Conservation (phyloP, 805 yeast genomes). For the Cyberlindnera petersonii region DNA sequence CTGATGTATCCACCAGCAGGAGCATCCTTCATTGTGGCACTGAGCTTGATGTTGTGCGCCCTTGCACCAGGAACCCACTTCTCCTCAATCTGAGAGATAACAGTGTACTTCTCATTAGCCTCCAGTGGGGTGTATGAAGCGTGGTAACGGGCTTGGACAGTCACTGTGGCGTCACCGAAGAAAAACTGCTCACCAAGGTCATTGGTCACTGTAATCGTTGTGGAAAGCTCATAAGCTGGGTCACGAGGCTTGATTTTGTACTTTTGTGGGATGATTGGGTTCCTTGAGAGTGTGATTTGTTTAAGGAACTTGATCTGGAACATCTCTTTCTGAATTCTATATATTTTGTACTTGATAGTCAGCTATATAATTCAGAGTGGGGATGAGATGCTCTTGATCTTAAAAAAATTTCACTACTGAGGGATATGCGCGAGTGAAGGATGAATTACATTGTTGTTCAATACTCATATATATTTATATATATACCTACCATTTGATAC, state of each 20-base stretch:
- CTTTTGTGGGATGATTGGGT: conserved; percentile 3
- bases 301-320: conserved; percentile 35
- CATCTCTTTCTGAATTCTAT: conserved; percentile 19
- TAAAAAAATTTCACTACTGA: too few species aligned
- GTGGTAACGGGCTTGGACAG: conserved; percentile 12
- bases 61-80: conserved; percentile 24
- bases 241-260: conserved; percentile 10
- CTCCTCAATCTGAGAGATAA: conserved; percentile 1
- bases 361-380: too few species aligned
- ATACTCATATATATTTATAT: too few species aligned
- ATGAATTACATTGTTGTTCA: too few species aligned
- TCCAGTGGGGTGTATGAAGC: background rate
- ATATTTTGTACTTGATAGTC: too few species aligned
- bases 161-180: conserved; percentile 28
- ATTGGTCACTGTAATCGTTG: conserved; percentile 31
- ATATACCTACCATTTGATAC: too few species aligned
- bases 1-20: conserved; percentile 12
- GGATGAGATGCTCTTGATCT: too few species aligned
- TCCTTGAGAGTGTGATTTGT: conserved; percentile 25
- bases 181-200: conserved; percentile 40
- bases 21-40: background rate
- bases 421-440: too few species aligned
- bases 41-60: conserved; percentile 14
- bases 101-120: background rate
- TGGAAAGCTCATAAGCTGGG: conserved; percentile 16